phyloP scores from a whole-genome alignment of 1,139 yeast species.

The Arxiozyma slooffiae region DNA sequence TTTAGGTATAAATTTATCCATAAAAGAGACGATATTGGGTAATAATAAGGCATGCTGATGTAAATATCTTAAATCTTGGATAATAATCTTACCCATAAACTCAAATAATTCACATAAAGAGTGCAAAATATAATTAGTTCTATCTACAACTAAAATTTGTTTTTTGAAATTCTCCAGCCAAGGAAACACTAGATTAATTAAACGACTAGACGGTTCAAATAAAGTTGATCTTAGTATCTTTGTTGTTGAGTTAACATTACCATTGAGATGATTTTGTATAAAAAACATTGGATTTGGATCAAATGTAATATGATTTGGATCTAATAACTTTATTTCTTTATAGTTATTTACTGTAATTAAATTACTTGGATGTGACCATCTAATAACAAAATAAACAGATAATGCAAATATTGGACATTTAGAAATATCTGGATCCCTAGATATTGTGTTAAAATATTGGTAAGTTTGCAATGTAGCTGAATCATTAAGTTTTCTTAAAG shows the following conservation, averaged over 20 bases:
- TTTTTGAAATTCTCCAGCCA: slow-evolving; percentile 25
- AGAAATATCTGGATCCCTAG: slow-evolving; percentile 26
- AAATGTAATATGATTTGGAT: slow-evolving; percentile 15
- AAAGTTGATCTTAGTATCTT: slow-evolving; percentile 16
- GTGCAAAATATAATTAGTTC: slow-evolving; percentile 27
- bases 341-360: slow-evolving; percentile 21
- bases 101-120: slow-evolving; percentile 29
- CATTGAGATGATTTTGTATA: slow-evolving; percentile 8
- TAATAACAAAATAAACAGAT: slow-evolving; percentile 25
- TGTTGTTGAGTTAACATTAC: slow-evolving; percentile 7
- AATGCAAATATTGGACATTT: slow-evolving; percentile 29
- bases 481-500: slow-evolving; percentile 26
- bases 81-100: slow-evolving; percentile 23
- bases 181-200: slow-evolving; percentile 23
- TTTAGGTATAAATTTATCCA: slow-evolving; percentile 22
- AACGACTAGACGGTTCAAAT: slow-evolving; percentile 19
- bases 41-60: slow-evolving; percentile 15
- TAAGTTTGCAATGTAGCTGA: slow-evolving; percentile 19
- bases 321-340: slow-evolving; percentile 15
- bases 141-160: slow-evolving; percentile 22
- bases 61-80: slow-evolving; percentile 27
- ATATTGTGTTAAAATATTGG: slow-evolving; percentile 28
- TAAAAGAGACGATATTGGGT: slow-evolving; percentile 23
- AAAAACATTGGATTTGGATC: slow-evolving; percentile 11
- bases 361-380: slow-evolving; percentile 23